Percentiles rank a stretch among this genome's conserved stretches.
Evolutionary conservation across 2,329 filamentous ascomycete species (phyloP).

Genomic region (Phialophora expanda): DNA sequence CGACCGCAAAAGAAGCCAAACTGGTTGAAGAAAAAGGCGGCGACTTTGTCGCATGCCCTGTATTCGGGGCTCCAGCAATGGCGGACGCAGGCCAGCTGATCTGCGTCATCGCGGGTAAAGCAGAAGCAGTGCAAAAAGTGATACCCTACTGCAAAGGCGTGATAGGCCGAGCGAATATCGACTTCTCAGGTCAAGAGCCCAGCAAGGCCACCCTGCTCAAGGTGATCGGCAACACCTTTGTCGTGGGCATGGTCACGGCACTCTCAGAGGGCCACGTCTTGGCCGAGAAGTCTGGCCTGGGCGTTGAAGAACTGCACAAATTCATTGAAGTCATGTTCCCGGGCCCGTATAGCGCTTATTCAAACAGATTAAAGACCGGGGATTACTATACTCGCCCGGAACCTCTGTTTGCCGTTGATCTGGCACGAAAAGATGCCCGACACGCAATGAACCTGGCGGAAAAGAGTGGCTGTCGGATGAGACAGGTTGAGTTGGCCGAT

Average conservation of each 20-base stretch:
- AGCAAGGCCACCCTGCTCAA: slow-evolving; percentile 75
- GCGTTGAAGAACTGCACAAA: slow-evolving; percentile 69
- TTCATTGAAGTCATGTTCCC: slow-evolving; percentile 77
- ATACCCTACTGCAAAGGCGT: slow-evolving; percentile 75
- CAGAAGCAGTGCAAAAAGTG: slow-evolving; percentile 64
- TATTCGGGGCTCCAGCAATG: slow-evolving; percentile 50
- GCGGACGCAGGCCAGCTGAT: slow-evolving; percentile 72
- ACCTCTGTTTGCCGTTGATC: slow-evolving; percentile 81
- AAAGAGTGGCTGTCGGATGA: slow-evolving; percentile 65
- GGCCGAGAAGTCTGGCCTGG: slow-evolving; percentile 80
- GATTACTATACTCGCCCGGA: slow-evolving; percentile 77
- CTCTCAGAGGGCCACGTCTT: slow-evolving; percentile 78
- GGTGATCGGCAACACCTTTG: slow-evolving; percentile 84
- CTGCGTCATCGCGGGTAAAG: slow-evolving; percentile 72
- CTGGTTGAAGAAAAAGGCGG: slow-evolving; percentile 65
- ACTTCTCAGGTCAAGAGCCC: slow-evolving; percentile 71
- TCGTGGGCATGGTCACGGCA: slow-evolving; percentile 80
- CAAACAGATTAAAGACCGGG: slow-evolving; percentile 72
- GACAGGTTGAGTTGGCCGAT: slow-evolving; percentile 70
- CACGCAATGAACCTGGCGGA: slow-evolving; percentile 74
- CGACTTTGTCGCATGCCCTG: slow-evolving; percentile 74
- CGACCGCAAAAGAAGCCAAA: slow-evolving; percentile 69
- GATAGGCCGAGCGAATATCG: slow-evolving; percentile 70
- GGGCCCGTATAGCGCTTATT: slow-evolving; percentile 76
- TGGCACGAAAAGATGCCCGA: slow-evolving; percentile 80